Conservation (phyloP, 1,284 basidiomycete species). For the Trametes sp. region DNA sequence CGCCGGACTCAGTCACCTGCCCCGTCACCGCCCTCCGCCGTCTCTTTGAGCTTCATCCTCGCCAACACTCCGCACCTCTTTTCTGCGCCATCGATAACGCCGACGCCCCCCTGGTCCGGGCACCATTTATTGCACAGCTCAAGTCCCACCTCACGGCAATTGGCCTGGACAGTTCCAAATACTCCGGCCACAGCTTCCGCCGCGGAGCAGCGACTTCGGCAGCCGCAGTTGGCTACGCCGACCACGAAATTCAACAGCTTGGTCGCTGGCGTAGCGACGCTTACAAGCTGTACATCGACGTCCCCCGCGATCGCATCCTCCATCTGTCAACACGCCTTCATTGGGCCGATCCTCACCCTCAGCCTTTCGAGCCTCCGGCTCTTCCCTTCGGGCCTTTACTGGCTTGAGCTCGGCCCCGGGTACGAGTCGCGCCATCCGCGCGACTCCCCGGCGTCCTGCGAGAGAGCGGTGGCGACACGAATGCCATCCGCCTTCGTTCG, state of each 20-base stretch:
- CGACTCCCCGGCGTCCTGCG: constrained; percentile 11
- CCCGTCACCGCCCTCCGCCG: constrained; percentile 35
- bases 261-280: constrained; percentile 46
- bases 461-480: constrained; percentile 22
- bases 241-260: constrained; percentile 46
- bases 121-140: constrained; percentile 31
- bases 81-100: neutral
- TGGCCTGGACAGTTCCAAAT: constrained; percentile 38
- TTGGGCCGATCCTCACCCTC: constrained; percentile 34
- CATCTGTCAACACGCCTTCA: constrained; percentile 42
- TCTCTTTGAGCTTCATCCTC: neutral
- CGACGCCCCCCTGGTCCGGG: neutral
- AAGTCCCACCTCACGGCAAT: constrained; percentile 17
- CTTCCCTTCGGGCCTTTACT: constrained; percentile 9
- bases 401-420: constrained; percentile 23
- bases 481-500: neutral
- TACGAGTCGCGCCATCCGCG: neutral
- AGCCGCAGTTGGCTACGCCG: constrained; percentile 40
- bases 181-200: constrained; percentile 40
- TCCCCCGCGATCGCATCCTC: constrained; percentile 34
- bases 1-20: constrained; percentile 36
- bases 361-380: constrained; percentile 2
- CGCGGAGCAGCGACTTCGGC: constrained; percentile 36
- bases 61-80: neutral
- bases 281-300: constrained; percentile 46